Conservation (phyloP, 2,329 filamentous ascomycete genomes). For the Epichloe amarillans region DNA sequence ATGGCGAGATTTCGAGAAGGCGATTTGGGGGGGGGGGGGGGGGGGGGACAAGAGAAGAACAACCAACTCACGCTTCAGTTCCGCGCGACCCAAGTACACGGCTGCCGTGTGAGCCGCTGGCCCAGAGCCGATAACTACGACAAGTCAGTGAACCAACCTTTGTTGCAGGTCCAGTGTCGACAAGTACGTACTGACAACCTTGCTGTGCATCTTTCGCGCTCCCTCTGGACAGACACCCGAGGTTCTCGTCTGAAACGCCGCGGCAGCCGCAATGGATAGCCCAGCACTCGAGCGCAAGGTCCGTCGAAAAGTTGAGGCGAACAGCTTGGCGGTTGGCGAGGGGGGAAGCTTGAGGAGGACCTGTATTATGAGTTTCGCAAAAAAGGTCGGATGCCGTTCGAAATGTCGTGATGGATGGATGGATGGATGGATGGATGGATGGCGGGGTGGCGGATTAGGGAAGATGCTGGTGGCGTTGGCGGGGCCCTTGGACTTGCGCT, state of each 20-base stretch:
- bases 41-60: neutral
- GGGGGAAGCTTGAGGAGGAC: too few species aligned
- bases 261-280: conserved; percentile 57
- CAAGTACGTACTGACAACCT: conserved; percentile 64
- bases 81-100: conserved; percentile 87
- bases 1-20: neutral
- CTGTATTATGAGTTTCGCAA: too few species aligned
- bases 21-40: neutral
- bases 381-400: neutral
- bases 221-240: neutral
- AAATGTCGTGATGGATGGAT: neutral
- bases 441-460: too few species aligned
- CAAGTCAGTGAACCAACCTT: neutral
- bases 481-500: too few species aligned
- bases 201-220: conserved; percentile 71
- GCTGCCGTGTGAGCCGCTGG: conserved; percentile 95
- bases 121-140: conserved; percentile 72
- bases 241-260: conserved; percentile 39
- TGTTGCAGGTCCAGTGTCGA: conserved; percentile 1
- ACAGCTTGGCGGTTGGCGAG: conserved; percentile 60
- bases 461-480: too few species aligned
- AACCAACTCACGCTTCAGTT: conserved; percentile 58
- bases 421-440: neutral
- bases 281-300: conserved; percentile 64
- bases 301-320: conserved; percentile 69